These are phyloP conservation scores for Anisodus tanguticus DNA, from an alignment of 257 asterid species.

Conservation along the genomic window DNA sequence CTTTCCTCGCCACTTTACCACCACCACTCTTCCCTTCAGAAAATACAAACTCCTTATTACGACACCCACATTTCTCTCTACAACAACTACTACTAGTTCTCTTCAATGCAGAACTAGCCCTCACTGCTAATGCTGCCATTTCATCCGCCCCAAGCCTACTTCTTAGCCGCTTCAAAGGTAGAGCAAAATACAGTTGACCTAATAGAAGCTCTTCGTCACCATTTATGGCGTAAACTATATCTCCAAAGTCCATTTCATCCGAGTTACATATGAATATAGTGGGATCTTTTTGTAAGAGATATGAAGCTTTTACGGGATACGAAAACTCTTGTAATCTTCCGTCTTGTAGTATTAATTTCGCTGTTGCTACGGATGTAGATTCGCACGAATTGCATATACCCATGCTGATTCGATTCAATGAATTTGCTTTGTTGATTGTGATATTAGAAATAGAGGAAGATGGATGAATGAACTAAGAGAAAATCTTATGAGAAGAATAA, in stretches of 20 bases:
- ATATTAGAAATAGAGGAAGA: not conserved
- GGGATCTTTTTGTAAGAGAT: slow-evolving; percentile 68
- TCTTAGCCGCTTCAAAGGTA: slow-evolving; percentile 64
- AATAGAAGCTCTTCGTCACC: slow-evolving; percentile 77
- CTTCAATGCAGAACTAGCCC: slow-evolving; percentile 79
- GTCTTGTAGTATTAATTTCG: slow-evolving; percentile 68
- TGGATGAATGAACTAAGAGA: not conserved
- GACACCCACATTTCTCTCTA: slow-evolving; percentile 63
- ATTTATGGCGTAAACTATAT: slow-evolving; percentile 59
- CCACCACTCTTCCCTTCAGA: slow-evolving; percentile 29
- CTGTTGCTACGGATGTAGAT: slow-evolving; percentile 69
- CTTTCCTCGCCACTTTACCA: not conserved
- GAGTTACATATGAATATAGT: slow-evolving; percentile 76
- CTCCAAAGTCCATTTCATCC: slow-evolving; percentile 89
- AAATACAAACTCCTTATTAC: slow-evolving; percentile 43
- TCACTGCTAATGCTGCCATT: slow-evolving; percentile 98
- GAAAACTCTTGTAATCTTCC: slow-evolving; percentile 85
- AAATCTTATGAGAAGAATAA: not conserved
- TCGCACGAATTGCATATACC: slow-evolving; percentile 91
- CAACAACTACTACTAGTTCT: slow-evolving; percentile 40
- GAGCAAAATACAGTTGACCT: slow-evolving; percentile 87
- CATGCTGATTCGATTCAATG: slow-evolving; percentile 34
- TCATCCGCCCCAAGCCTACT: slow-evolving; percentile 76
- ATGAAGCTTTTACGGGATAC: slow-evolving; percentile 71
- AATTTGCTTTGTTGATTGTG: not conserved